Base-by-base conservation (phyloP, 208 protist species). In the Leishmania martiniquensis region DNA sequence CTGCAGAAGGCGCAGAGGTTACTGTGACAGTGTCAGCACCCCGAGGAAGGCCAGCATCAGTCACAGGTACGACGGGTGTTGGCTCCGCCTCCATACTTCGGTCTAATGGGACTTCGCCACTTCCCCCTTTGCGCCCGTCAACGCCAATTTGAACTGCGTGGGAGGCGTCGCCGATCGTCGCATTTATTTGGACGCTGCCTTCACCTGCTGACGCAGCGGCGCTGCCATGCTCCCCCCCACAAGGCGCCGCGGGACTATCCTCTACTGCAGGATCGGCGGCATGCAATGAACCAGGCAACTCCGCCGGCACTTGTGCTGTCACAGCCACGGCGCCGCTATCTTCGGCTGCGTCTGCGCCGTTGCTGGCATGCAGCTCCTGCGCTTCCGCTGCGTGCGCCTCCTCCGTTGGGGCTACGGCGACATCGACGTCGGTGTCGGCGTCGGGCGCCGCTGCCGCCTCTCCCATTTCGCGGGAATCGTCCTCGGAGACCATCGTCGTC, bases 401-500 rank as follows among this genome's bases (percentile, higher is more conserved):
- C 51, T n/a, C 51, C 17, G 12, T 5, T 55, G 51, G 51, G 2
- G 51, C 20, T 10, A 20, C 51, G 51, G 32, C 60, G 9, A 29
- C 25, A 51, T 66, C 44, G 13, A 57, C 44, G 15, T 29, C 29
- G 17, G 45, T 44, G 4, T 68, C 44, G 45, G 29, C 5, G 25
- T 32, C 10, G 42, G 63, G 9, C 42, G 37, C 39, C 20, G 20
- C 25, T 42, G 3, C 63, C 49, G 20, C 63, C 7, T 69, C 20
- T 17, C n/a, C 37, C 39, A 25, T 45, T 25, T 69, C 20, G 39
- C 69, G 29, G 47, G 12, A 34, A 32, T 12, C 9, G 37, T 77
- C 45, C 45, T 37, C n/a, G 60, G 73, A 65, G 68, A n/a, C 59
- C 68, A 72, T 69, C 25, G 63, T 69, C 42, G 25, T 20, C 25